phyloP scores from a whole-genome alignment of 352 stramenopile genomes.

The Thraustochytrium sp. region DNA sequence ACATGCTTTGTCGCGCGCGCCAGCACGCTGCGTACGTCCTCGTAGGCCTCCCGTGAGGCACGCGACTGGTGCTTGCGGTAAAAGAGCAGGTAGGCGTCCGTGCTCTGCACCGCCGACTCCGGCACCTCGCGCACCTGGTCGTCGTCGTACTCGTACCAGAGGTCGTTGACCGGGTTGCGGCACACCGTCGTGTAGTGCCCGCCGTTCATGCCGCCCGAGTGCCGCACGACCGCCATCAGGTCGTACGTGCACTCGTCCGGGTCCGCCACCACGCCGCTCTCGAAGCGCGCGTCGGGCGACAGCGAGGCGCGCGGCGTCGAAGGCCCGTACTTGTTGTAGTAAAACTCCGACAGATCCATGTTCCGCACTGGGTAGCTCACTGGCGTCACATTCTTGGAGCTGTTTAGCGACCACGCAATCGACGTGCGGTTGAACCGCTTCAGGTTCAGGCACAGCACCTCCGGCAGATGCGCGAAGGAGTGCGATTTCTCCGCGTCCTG shows the following conservation, averaged over 20 bases:
- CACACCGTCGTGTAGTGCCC: slow-evolving; percentile 22
- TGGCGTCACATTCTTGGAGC: slow-evolving; percentile 14
- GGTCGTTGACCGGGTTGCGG: slow-evolving; percentile 14
- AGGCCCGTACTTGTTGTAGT: slow-evolving; percentile 5
- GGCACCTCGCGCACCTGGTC: not conserved
- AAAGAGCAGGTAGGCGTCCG: slow-evolving; percentile 16
- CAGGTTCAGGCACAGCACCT: slow-evolving; percentile 41
- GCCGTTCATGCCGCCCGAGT: slow-evolving; percentile 26
- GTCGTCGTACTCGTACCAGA: slow-evolving; percentile 40
- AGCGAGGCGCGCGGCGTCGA: not conserved
- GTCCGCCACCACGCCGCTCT: not conserved
- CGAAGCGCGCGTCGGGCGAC: not conserved
- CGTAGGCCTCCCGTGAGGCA: not conserved
- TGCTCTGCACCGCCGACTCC: slow-evolving; percentile 16
- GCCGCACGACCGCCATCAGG: slow-evolving; percentile 14
- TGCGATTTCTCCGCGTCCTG: slow-evolving; percentile 40
- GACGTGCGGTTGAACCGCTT: slow-evolving; percentile 32
- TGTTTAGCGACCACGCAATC: slow-evolving; percentile 8
- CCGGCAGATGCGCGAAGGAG: slow-evolving; percentile 38
- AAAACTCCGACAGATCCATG: slow-evolving; percentile 26
- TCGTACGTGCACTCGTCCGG: not conserved
- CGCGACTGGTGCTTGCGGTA: slow-evolving; percentile 21
- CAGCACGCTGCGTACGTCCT: not conserved
- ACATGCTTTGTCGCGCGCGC: no score
- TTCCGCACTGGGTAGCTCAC: slow-evolving; percentile 1